These are phyloP conservation scores for Tuber melanosporum DNA, from an alignment of 495 filamentous ascomycete genomes.

Conservation along the genomic window DNA sequence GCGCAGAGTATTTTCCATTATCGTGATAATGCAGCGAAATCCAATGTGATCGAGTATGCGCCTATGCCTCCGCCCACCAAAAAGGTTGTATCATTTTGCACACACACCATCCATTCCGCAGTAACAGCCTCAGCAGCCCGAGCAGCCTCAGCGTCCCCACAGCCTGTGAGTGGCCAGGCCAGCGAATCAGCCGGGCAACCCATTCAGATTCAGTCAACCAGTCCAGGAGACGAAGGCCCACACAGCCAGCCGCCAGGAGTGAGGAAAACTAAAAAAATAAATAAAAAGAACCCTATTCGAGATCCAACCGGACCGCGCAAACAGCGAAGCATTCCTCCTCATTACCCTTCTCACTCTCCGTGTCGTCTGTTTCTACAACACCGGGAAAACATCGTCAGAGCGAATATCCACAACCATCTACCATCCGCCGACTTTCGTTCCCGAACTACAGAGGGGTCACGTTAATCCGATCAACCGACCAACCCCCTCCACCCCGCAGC, in stretches of 20 bases:
- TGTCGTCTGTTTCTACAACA: background rate
- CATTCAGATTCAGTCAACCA: background rate
- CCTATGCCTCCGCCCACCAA: background rate
- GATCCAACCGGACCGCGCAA: background rate
- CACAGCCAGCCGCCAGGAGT: background rate
- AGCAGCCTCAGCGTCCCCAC: background rate
- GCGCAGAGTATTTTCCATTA: background rate
- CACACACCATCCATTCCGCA: background rate
- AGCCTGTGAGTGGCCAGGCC: conserved; percentile 1
- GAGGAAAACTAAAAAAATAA: background rate
- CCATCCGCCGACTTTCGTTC: background rate
- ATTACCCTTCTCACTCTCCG: background rate
- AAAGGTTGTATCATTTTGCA: background rate
- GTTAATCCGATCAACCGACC: background rate
- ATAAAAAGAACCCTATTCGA: background rate
- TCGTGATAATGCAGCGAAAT: background rate
- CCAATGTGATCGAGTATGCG: background rate
- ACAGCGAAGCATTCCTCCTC: background rate
- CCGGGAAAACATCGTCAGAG: background rate
- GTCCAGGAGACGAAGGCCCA: background rate
- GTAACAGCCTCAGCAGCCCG: background rate
- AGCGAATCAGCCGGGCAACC: background rate
- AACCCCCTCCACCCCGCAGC: background rate
- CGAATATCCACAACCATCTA: background rate
- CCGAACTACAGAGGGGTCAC: background rate